Base-by-base conservation (phyloP, 2,329 filamentous ascomycete genomes). In the Fusarium heterosporum region DNA sequence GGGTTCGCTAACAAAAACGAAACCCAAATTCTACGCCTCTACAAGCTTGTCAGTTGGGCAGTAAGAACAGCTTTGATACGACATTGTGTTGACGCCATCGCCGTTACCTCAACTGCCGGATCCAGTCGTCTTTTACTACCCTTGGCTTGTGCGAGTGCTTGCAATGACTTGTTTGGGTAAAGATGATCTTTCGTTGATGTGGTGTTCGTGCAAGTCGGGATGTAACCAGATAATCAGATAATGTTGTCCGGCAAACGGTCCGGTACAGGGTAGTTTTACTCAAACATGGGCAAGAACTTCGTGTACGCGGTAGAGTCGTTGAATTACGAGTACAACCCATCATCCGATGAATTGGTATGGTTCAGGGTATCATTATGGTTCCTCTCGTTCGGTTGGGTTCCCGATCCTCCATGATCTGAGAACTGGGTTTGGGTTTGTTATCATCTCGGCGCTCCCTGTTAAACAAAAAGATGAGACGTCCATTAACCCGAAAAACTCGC, bases 41-140 rank as follows among this genome's bases (percentile, higher is more conserved):
- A 17, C 34, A 36, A 36, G 9, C 48, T 43, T 22, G 17, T 30
- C 25, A 17, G 8, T 16, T n/a, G 47, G 38, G 25, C 22, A 25
- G 22, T 16, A 17, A 16, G n/a, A n/a, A 36, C 34, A 36, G 4
- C 9, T 6, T 22, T 36, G 3, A 36, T 7, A 9, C n/a, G 11
- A 36, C 8, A 36, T 36, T 16, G 16, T n/a, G n/a, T 50, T 56
- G 28, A 46, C 28, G 39, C 45, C 45, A 55, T 17, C 28, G 39
- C 11, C 12, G 43, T 22, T 16, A 46, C 25, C 14, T 26, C 43
- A 63, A 63, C 60, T 63, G 60, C 60, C 60, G 60, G 42, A 17
- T 22, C 42, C 25, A 19, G 19, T 29, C 17, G 22, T 48, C 4
- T 41, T 30, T 28, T 14, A 17, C 40, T 22, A 7, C 13, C 22